These are phyloP conservation scores for Serendipita sp. DNA, from an alignment of 768 basidiomycete genomes.

Conservation along the genomic window DNA sequence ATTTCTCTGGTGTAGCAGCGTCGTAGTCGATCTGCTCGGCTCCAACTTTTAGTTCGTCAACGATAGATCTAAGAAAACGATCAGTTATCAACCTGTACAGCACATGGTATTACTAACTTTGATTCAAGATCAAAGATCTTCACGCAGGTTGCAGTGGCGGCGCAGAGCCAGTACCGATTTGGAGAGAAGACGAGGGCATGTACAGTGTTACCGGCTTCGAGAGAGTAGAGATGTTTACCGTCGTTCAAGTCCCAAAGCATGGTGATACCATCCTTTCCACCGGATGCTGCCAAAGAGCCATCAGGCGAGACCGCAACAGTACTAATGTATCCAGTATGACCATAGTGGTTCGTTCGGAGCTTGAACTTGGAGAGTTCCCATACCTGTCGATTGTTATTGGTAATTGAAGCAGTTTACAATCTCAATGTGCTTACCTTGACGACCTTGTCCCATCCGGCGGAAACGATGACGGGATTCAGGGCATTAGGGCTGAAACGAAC, in stretches of 20 bases:
- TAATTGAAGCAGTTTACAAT: neutral
- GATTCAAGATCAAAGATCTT: slow-evolving; percentile 99
- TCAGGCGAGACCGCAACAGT: slow-evolving; percentile 97
- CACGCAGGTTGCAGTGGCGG: slow-evolving; percentile 91
- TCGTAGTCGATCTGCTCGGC: slow-evolving; percentile 69
- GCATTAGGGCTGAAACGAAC: slow-evolving; percentile 99
- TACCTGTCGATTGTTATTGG: slow-evolving; percentile 43
- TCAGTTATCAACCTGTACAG: neutral
- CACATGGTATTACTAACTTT: slow-evolving; percentile 51
- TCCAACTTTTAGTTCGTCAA: slow-evolving; percentile 82
- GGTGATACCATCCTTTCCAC: slow-evolving; percentile 98
- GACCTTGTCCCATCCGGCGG: slow-evolving; percentile 99
- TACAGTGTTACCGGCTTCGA: slow-evolving; percentile 96
- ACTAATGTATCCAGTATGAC: slow-evolving; percentile 99
- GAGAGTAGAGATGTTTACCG: slow-evolving; percentile 99
- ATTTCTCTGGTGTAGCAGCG: slow-evolving; percentile 48
- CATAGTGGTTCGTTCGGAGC: slow-evolving; percentile 99
- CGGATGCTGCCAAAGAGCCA: slow-evolving; percentile 95
- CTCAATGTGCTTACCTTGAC: slow-evolving; percentile 67
- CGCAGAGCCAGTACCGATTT: slow-evolving; percentile 99
- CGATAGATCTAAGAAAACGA: slow-evolving; percentile 55
- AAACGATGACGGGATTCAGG: slow-evolving; percentile 94
- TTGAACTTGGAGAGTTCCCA: slow-evolving; percentile 99
- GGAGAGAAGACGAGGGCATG: slow-evolving; percentile 99
- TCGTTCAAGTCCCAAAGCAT: slow-evolving; percentile 99